phyloP scores from a whole-genome alignment of 495 filamentous ascomycete genomes.

The Trichoderma erinaceum region DNA sequence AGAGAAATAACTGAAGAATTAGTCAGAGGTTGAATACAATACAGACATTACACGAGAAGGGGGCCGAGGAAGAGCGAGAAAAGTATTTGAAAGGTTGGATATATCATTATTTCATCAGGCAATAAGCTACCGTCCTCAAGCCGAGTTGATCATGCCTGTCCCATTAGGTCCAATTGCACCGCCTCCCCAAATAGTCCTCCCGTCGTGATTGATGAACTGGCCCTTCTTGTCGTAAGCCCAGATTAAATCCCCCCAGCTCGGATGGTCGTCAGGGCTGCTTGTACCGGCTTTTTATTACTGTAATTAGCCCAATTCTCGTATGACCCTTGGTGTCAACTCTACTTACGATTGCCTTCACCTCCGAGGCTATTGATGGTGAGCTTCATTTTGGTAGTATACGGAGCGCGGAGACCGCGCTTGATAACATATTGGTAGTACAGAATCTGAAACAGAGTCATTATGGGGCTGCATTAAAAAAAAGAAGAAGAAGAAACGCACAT shows the following conservation, averaged over 20 bases:
- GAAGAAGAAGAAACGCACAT: too few relatives aligned
- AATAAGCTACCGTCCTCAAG: neutral
- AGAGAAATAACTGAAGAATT: conserved; percentile 14
- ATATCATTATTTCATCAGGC: neutral
- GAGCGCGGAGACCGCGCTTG: conserved; percentile 21
- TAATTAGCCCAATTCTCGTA: neutral
- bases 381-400: conserved; percentile 22
- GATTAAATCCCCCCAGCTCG: conserved; percentile 25
- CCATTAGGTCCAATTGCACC: conserved; percentile 21
- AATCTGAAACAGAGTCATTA: too few relatives aligned
- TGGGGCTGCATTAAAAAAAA: too few relatives aligned
- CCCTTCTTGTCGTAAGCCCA: conserved; percentile 22
- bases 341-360: conserved; percentile 19
- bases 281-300: conserved; percentile 5
- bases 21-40: neutral
- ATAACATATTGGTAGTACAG: conserved; percentile 25
- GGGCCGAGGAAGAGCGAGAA: neutral
- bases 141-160: conserved; percentile 17
- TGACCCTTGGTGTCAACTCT: neutral
- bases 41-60: neutral
- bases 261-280: conserved; percentile 17
- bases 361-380: conserved; percentile 16
- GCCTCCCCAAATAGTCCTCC: conserved; percentile 24
- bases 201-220: conserved; percentile 17
- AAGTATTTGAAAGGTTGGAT: neutral